These are phyloP conservation scores for Poteriospumella lacustris DNA, from an alignment of 108 stramenopile genomes.

Conservation along the genomic window DNA sequence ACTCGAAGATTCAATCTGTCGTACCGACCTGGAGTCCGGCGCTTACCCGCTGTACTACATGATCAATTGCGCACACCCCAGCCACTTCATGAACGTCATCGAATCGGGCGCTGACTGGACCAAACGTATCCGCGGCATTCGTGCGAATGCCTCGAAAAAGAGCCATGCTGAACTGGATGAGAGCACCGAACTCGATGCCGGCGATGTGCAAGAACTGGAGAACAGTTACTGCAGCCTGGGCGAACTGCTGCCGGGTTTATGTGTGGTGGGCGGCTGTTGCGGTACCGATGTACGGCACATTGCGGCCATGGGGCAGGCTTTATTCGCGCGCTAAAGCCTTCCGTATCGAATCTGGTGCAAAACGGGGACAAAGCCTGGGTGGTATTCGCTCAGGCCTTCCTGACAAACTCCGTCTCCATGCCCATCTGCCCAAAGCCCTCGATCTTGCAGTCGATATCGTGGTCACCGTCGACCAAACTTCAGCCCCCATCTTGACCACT, in stretches of 20 bases:
- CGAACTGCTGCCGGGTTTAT: neutral
- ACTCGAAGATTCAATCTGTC: neutral
- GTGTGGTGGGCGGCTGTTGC: neutral
- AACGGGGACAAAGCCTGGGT: no score
- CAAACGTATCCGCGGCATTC: neutral
- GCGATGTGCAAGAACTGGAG: neutral
- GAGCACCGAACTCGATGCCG: neutral
- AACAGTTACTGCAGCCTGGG: neutral
- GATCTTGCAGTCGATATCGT: no score
- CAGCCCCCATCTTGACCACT: no score
- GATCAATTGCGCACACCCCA: neutral
- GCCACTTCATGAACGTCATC: neutral
- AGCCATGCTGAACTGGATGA: neutral
- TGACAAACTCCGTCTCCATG: no score
- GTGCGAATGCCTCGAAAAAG: neutral
- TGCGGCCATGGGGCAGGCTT: no score
- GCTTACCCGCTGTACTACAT: neutral
- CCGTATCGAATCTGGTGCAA: no score
- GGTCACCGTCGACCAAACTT: no score
- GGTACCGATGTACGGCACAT: neutral
- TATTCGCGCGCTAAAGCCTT: no score
- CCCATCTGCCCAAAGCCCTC: no score
- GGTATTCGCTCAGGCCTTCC: no score
- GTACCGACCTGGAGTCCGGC: neutral
- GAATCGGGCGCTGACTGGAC: neutral